Evolutionary conservation across 495 filamentous ascomycete species (phyloP), one percentile per base, ranked within the genome.

Genomic region (Penicillium dipodomyicola): DNA sequence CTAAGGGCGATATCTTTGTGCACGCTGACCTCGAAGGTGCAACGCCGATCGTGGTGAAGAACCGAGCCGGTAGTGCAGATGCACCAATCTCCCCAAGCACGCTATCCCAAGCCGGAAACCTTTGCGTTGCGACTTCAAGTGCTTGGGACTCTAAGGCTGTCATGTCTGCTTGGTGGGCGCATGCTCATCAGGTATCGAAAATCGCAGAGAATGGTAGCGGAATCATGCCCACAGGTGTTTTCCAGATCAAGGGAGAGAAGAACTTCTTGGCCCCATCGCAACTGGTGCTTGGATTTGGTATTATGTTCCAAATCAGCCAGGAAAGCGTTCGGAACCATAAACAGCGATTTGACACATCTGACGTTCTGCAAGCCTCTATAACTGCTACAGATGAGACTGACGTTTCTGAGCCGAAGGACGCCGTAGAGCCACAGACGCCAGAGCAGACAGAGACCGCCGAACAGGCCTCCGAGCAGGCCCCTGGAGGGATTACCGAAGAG

Each of bases 141-240:
- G 92, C 92, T 2, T 98, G 94, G 94, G 94, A 97, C 49, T 92
- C 89, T 0, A 98, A 97, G 72, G 92, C 91, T 5, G 84, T 88
- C 10, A 95, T 97, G 91, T 85, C 87, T 7, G 92, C 93, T 14
- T 98, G 88, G 85, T 98, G 94, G 94, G 92, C 91, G 0, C 80
- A 85, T 47, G 86, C 88, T 12, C 84, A 90, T 54, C 92, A 97
- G 65, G 90, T 97, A 0, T 88, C 89, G 2, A 97, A 97, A 73
- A 88, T 82, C 40, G 84, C 85, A 0, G 76, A 82, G 0, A 80
- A 80, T 2, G 93, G 92, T n/a, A 95, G 92, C 53, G 64, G 66
- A 19, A 91, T 88, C 54, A 67, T 97, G 12, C 79, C 82, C 5
- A 75, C 80, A 6, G 94, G 94, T 12, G 80, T 78, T 20, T 98